These are phyloP conservation scores for Colletotrichum sp. DNA, from an alignment of 2,329 filamentous ascomycete genomes.

Conservation along the genomic window DNA sequence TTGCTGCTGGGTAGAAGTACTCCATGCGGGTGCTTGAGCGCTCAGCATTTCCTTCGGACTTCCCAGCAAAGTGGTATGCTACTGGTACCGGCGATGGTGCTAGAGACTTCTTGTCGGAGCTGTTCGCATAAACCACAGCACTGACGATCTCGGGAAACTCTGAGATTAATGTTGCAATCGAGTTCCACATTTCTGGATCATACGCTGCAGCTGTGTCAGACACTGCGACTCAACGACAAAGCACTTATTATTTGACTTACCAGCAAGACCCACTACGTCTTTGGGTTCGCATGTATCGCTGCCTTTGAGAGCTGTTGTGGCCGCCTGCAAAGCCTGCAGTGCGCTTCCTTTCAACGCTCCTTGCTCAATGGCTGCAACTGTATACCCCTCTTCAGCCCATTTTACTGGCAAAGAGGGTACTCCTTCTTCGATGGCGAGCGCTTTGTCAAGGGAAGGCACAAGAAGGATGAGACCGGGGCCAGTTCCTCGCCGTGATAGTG, in stretches of 20 bases:
- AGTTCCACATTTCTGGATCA: not conserved
- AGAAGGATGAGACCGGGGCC: not conserved
- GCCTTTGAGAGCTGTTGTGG: not conserved
- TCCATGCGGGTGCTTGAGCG: slow-evolving; percentile 1
- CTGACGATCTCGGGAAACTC: not conserved
- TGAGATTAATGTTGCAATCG: not conserved
- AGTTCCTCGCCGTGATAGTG: not conserved
- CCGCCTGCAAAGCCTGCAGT: not conserved
- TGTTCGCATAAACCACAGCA: not conserved
- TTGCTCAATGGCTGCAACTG: slow-evolving; percentile 59
- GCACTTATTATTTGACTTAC: not conserved
- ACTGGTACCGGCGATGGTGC: not conserved
- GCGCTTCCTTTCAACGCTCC: slow-evolving; percentile 22
- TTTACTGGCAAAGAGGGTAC: slow-evolving; percentile 64
- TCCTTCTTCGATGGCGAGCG: slow-evolving; percentile 26
- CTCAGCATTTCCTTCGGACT: slow-evolving; percentile 12
- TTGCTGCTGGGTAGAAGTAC: slow-evolving; percentile 46
- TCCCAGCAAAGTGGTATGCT: slow-evolving; percentile 21
- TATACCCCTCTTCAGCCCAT: slow-evolving; percentile 75
- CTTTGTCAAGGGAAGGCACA: not conserved
- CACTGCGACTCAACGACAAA: not conserved
- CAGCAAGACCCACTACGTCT: not conserved
- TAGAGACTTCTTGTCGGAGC: not conserved
- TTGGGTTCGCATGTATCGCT: not conserved
- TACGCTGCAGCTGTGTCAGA: not conserved